Conservation (phyloP, 306 rosid species). For the Vicia sativa region DNA sequence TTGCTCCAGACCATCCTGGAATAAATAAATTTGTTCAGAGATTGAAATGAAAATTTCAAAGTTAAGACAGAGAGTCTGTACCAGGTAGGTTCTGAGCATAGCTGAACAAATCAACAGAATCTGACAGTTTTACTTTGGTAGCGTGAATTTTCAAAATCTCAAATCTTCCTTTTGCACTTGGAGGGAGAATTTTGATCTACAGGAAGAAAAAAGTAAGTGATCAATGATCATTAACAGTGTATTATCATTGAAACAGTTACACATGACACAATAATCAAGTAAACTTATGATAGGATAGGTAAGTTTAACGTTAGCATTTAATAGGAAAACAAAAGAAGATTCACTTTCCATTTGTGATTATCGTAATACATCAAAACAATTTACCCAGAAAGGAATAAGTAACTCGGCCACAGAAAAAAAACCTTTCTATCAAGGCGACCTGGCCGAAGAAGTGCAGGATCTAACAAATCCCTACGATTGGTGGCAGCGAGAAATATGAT, state of each 20-base stretch:
- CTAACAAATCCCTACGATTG: slow-evolving; percentile 94
- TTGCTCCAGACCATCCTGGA: slow-evolving; percentile 97
- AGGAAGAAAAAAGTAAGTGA: slow-evolving; percentile 40
- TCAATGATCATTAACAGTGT: slow-evolving; percentile 30
- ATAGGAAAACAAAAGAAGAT: slow-evolving; percentile 26
- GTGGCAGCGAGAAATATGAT: slow-evolving; percentile 97
- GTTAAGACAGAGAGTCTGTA: slow-evolving; percentile 38
- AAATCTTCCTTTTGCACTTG: slow-evolving; percentile 82
- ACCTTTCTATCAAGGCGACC: slow-evolving; percentile 99
- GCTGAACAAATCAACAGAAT: slow-evolving; percentile 80
- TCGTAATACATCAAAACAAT: slow-evolving; percentile 19
- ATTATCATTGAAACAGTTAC: slow-evolving; percentile 36
- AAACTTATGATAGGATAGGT: slow-evolving; percentile 20
- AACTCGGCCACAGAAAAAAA: slow-evolving; percentile 43
- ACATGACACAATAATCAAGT: slow-evolving; percentile 35
- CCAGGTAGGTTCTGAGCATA: slow-evolving; percentile 94
- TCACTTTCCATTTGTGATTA: slow-evolving; percentile 5
- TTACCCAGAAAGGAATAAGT: slow-evolving; percentile 30
- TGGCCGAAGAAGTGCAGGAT: slow-evolving; percentile 99
- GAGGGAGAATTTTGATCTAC: slow-evolving; percentile 88
- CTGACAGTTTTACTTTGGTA: slow-evolving; percentile 92
- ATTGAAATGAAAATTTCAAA: slow-evolving; percentile 31
- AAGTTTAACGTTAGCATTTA: slow-evolving; percentile 26
- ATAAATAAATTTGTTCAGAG: slow-evolving; percentile 37
- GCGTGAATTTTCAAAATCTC: slow-evolving; percentile 93